Conservation (phyloP, 306 rosid genomes). For the Luffa aegyptiaca region DNA sequence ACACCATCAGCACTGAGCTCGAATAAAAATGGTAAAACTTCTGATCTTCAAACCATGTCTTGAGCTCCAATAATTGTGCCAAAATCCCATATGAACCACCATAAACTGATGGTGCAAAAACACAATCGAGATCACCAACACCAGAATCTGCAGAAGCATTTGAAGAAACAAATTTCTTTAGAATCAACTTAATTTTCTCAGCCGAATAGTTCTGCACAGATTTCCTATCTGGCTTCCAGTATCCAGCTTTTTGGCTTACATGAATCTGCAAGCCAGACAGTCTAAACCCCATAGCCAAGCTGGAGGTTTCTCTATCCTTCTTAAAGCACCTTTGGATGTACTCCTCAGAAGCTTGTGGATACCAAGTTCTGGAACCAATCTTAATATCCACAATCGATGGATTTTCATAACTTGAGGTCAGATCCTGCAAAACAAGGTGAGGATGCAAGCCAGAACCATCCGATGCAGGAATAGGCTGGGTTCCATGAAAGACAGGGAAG, state of each 20-base stretch:
- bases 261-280: slow-evolving; percentile 52
- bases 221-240: slow-evolving; percentile 47
- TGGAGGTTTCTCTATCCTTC: slow-evolving; percentile 43
- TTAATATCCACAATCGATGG: slow-evolving; percentile 62
- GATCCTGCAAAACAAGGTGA: slow-evolving; percentile 53
- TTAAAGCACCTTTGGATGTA: slow-evolving; percentile 37
- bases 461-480: slow-evolving; percentile 39
- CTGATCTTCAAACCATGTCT: slow-evolving; percentile 82
- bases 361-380: slow-evolving; percentile 82
- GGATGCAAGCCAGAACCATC: slow-evolving; percentile 61
- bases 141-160: slow-evolving; percentile 16
- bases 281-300: slow-evolving; percentile 51
- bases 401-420: slow-evolving; percentile 10
- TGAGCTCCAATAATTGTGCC: slow-evolving; percentile 51
- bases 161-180: slow-evolving; percentile 59
- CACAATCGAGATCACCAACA: slow-evolving; percentile 31
- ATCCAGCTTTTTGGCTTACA: slow-evolving; percentile 21
- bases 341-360: slow-evolving; percentile 43
- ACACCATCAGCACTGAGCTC: slow-evolving; percentile 50
- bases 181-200: slow-evolving; percentile 18
- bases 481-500: slow-evolving; percentile 60
- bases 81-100: slow-evolving; percentile 38
- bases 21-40: slow-evolving; percentile 64
- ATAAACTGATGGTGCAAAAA: slow-evolving; percentile 33
- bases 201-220: slow-evolving; percentile 17